Evolutionary conservation across 805 yeast genomes (phyloP), one percentile per base, ranked within the genome.

Genomic region (Pichia exigua): DNA sequence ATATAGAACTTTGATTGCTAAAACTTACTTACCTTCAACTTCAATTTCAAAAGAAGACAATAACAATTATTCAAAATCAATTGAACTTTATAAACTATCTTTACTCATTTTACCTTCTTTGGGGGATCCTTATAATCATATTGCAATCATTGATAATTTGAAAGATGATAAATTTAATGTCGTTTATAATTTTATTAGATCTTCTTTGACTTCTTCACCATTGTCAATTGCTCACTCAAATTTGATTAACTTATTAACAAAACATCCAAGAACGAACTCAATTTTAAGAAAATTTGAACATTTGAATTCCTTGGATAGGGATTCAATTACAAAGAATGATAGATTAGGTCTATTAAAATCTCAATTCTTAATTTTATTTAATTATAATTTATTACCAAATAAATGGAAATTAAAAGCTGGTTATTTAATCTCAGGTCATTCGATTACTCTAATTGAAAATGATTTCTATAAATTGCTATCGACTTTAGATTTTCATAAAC

Each of bases 101-200:
- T 75, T 80, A 32, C 60, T 78, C 27, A 65, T 85, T 20, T 64
- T 83, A 27, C 91, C 92, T 1, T 78, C 87, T 0, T 71, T 82
- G 51, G 86, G 86, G 49, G 90, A 83, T 59, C 83, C 81, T 28
- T 78, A 78, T 57, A 79, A 79, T 57, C 82, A 79, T 57, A 72
- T 79, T 46, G 87, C 83, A 3, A 75, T 82, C 38, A 68, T 75
- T 42, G 74, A 77, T 53, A 78, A 79, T 70, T 69, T 76, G 47
- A 70, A 71, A 46, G 76, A 73, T 50, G 77, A 76, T 54, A 73
- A 73, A 48, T 73, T 69, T 52, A 67, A 68, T 46, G 78, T 82
- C 26, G 69, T 74, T 41, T 73, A 78, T 54, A 78, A 81, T 71
- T 76, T 79, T 49, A 68, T 78, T 45, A 69, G 87, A 57, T 79